These are phyloP conservation scores for Saussurea involucrata DNA, from an alignment of 129 eudicot genomes.

Conservation along the genomic window DNA sequence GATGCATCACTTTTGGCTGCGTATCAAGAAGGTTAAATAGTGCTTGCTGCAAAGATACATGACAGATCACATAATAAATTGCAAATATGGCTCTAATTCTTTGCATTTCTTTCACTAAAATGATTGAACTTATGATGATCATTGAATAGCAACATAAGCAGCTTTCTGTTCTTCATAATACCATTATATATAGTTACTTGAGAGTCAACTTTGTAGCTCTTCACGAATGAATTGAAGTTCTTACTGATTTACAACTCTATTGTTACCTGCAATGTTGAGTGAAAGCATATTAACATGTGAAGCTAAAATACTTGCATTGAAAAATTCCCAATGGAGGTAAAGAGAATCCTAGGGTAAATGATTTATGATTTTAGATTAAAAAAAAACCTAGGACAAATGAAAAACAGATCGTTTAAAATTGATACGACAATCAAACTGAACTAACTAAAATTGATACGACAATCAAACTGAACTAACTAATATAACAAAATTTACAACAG, in stretches of 20 bases:
- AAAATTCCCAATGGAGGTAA: too few relatives aligned
- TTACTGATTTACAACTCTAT: conserved; percentile 67
- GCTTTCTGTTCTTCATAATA: conserved; percentile 74
- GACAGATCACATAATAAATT: not conserved
- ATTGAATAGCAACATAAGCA: conserved; percentile 86
- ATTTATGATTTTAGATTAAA: too few relatives aligned
- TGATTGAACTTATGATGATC: conserved; percentile 77
- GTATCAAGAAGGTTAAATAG: conserved; percentile 90
- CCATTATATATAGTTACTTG: conserved; percentile 70
- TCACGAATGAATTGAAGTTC: conserved; percentile 77
- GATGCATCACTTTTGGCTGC: conserved; percentile 59
- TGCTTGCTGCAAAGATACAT: conserved; percentile 54
- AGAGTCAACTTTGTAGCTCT: conserved; percentile 66
- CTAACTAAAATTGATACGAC: conserved; percentile 3
- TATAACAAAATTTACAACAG: not conserved
- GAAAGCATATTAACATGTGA: not conserved
- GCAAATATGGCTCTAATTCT: not conserved
- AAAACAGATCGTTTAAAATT: too few relatives aligned
- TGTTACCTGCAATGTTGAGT: conserved; percentile 42
- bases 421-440: not conserved
- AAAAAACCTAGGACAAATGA: too few relatives aligned
- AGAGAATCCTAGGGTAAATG: too few relatives aligned
- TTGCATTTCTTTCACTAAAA: not conserved
- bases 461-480: not conserved
- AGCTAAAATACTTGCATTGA: too few relatives aligned